Base-by-base conservation (phyloP, 2,329 filamentous ascomycete species). In the Phaeosphaeriaceae sp. region DNA sequence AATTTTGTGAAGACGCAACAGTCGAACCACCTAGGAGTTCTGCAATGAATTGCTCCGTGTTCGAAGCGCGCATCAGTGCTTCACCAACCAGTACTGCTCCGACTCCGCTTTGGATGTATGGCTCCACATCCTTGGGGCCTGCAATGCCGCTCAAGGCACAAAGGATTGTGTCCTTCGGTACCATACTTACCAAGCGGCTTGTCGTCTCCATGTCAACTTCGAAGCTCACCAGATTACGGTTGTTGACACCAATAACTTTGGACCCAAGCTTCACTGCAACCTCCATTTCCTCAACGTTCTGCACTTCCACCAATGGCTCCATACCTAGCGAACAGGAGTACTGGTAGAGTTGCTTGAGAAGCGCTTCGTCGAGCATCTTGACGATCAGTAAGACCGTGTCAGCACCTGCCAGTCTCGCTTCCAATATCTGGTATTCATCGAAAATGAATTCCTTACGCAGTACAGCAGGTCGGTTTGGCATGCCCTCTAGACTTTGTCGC, bases 371-470 rank as follows among this genome's bases (percentile, higher is more conserved):
- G 11, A 99, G 86, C 95, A 99, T 99, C 82, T 99, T 99, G 51
- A 99, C 95, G 67, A 99, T 99, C 20, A 99, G 85, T 24, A 99
- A 83, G 19, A 99, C 90, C 0, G 94, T 97, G 77, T 99, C 94
- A 7, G 95, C 95, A 64, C 95, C 95, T 13, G 94, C 93, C 55
- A 99, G 81, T 48, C 96, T 86, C 25, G 93, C 95, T 79, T 99
- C 95, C 7, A 99, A 84, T 53, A 99, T 98, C 77, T 99, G 95
- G 74, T 99, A 99, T 76, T 98, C 93, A 47, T 98, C 93, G 71
- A 98, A 99, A 42, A 99, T 88, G 71, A 99, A 99, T 69, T 99
- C 95, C 75, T 99, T 99, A 22, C 96, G 89, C 27, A 99, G 81
- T 13, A 99, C 86, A 1, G 94, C 96, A 2, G 95, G 96, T 52